phyloP scores from a whole-genome alignment of 768 basidiomycete species.

The Collybiopsis confluens region DNA sequence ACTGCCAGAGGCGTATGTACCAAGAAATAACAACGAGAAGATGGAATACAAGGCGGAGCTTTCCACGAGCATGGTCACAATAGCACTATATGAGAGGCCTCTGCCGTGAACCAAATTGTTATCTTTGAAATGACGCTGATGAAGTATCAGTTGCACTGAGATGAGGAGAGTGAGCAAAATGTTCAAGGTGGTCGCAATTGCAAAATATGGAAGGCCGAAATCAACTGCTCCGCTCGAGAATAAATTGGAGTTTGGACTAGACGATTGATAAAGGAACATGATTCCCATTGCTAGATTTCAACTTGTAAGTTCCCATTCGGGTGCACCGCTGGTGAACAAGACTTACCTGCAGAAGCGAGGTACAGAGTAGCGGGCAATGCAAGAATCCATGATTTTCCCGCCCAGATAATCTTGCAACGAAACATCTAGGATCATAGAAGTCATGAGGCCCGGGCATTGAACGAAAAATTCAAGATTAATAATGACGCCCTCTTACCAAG shows the following conservation, averaged over 20 bases:
- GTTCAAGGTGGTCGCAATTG: conserved; percentile 21
- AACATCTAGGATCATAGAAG: not conserved
- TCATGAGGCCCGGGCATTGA: too few species aligned
- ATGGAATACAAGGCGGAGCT: conserved; percentile 25
- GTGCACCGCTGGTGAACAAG: not conserved
- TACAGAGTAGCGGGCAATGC: conserved; percentile 10
- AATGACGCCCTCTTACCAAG: conserved; percentile 11
- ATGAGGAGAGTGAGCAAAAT: conserved; percentile 25
- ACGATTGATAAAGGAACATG: conserved; percentile 12
- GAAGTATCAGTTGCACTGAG: conserved; percentile 18
- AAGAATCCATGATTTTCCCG: conserved; percentile 8
- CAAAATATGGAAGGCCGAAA: conserved; percentile 22
- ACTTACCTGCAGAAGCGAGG: conserved; percentile 13
- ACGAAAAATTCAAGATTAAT: not conserved
- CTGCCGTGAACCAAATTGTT: not conserved
- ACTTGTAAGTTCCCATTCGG: not conserved
- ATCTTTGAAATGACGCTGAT: conserved; percentile 11
- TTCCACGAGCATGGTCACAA: conserved; percentile 29
- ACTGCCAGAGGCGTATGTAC: conserved; percentile 17
- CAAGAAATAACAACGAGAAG: conserved; percentile 23
- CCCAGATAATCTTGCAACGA: conserved; percentile 9
- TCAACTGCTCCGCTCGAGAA: conserved; percentile 15
- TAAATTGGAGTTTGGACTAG: conserved; percentile 10
- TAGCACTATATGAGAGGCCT: conserved; percentile 16
- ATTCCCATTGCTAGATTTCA: conserved; percentile 14